Base-by-base conservation (phyloP, 2,329 filamentous ascomycete species). In the Penicillium sp. region DNA sequence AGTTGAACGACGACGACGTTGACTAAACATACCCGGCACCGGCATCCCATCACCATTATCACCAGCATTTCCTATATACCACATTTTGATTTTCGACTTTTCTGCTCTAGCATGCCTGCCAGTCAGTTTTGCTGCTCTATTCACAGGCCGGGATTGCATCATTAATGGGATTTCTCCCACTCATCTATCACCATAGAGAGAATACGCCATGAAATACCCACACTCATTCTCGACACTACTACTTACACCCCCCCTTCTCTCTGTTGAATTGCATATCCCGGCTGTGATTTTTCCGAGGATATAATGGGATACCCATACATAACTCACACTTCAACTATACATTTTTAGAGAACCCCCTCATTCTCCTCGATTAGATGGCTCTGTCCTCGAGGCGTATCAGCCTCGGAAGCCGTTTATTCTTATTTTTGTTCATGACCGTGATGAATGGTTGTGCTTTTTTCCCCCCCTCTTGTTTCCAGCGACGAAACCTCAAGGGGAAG, bases 1-100 rank as follows among this genome's bases (percentile, higher is more conserved):
- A 72, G 13, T 65, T 68, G n/a, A 44, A 44, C 40, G 68, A 73
- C 22, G 53, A 53, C 44, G 67, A 68, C 44, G 66, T 68, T 33
- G 64, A 70, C 58, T 70, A 68, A 68, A 64, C 30, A 42, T 58
- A 26, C 24, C n/a, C 26, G 22, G 26, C 28, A 26, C 8, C 35
- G 9, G 19, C 28, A 38, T 28, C 3, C 15, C 28, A 38, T 28
- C 3, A 38, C 28, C 7, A 15, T 33, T 26, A 53, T 53, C 26
- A 15, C 40, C 15, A 26, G 42, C 51, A 33, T 56, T 37, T n/a
- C 19, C 30, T 53, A 28, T 53, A 60, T 63, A 54, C 51, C 40
- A 44, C 28, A 35, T 54, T 66, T 60, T 56, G 60, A 47, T 50
- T 54, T 61, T 58, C 22, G 17, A 22, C 30, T 38, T 55, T 49